These are phyloP conservation scores for Coemansia sp. DNA, from an alignment of 192 early-diverging fungal genomes.

Conservation along the genomic window DNA sequence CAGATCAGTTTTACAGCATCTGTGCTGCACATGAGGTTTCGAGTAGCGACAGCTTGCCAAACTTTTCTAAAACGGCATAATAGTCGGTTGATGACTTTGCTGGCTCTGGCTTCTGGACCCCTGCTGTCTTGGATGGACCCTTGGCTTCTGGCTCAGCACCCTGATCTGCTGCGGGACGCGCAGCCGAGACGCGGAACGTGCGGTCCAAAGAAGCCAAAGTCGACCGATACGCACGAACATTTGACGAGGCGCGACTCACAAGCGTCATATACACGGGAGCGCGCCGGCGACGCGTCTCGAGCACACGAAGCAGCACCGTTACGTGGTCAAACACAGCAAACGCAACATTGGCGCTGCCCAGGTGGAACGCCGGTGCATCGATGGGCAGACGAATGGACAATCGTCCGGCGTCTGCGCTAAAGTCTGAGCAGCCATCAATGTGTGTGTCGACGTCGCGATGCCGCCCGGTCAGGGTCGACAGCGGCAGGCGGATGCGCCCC, in stretches of 20 bases:
- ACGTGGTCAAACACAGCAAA: conserved; percentile 68
- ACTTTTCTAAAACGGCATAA: conserved; percentile 54
- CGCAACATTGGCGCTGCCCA: conserved; percentile 41
- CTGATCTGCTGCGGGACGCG: not conserved
- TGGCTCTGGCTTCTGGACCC: not conserved
- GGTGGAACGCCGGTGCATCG: conserved; percentile 26
- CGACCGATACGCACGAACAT: conserved; percentile 23
- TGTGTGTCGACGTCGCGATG: conserved; percentile 47
- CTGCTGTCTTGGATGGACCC: too few relatives aligned
- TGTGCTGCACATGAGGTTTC: conserved; percentile 35
- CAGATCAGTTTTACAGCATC: not conserved
- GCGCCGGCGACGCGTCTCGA: conserved; percentile 61
- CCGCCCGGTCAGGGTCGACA: conserved; percentile 60
- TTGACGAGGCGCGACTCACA: conserved; percentile 43
- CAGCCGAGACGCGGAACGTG: conserved; percentile 24
- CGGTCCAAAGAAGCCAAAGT: conserved; percentile 23
- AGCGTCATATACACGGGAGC: conserved; percentile 67
- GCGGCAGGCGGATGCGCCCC: conserved; percentile 57
- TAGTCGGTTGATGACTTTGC: conserved; percentile 20
- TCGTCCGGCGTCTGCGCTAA: conserved; percentile 39
- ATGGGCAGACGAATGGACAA: conserved; percentile 37
- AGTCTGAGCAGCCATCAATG: conserved; percentile 54
- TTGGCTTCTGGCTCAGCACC: not conserved
- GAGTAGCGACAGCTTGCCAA: conserved; percentile 48
- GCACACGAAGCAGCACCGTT: conserved; percentile 59